Base-by-base conservation (phyloP, 73 alveolate genomes). In the Paramecium octaurelia region DNA sequence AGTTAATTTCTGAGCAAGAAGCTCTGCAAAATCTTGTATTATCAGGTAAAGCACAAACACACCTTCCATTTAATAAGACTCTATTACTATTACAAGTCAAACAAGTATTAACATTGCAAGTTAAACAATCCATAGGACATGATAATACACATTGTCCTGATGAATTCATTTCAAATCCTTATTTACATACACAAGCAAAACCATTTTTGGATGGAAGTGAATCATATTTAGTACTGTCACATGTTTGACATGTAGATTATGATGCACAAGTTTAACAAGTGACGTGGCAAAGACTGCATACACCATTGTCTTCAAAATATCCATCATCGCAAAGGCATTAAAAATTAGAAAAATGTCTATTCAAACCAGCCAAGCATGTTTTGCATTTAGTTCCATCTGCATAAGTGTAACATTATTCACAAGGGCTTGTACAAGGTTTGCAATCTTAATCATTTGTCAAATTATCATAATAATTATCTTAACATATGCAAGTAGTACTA, bases 271-370 rank as follows among this genome's bases (percentile, higher is more conserved):
- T 42, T 34, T 8, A 8, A 18, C 88, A 75, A 4, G 88, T 34
- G 4, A 11, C 16, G 14, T 21, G 64, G 7, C 88, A 75, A 5
- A 9, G 4, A 4, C 7, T 16, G 11, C 88, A 75, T 3, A 42
- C 9, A 29, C 88, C 88, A 35, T 21, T 12, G 21, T 36, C 16
- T 34, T 75, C 88, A 34, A 38, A 75, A 35, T 75, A 75, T 10
- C 88, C 88, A 36, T 21, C 69, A 75, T 75, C 88, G 18, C 88
- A 75, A 75, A 42, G 10, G 40, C 88, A 75, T n/a, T 16, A 9
- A 75, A 11, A 12, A 38, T 16, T 75, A 14, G 21, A n/a, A 7
- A 35, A 75, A 75, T 35, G 58, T 20, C 88, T 75, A 36, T 75
- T 35, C 38, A 20, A 1, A 6, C 88, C 88, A 9, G 23, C 4